Evolutionary conservation across 2,329 filamentous ascomycete species (phyloP), one percentile per base, ranked within the genome.

Genomic region (Botrytis tulipae): DNA sequence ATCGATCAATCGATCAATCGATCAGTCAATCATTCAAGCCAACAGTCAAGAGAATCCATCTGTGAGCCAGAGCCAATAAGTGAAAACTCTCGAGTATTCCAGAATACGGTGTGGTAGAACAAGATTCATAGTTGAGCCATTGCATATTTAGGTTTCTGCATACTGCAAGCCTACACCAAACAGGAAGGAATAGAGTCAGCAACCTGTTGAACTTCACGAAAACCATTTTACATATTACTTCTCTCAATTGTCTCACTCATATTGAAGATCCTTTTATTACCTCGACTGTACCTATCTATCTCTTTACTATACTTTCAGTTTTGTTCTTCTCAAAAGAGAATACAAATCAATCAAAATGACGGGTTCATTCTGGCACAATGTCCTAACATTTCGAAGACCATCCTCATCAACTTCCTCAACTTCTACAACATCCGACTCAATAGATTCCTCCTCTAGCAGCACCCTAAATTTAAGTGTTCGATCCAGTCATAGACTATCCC

Each of bases 361-460:
- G 14, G 83, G 78, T 44, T 81, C 81, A 42, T 84, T 72, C 48
- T 72, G 70, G 70, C 44, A 67, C 29, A 57, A 57, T 37, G 61
- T 65, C n/a, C 61, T 72, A n/a, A 12, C 59, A 66, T 66, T 67
- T 72, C 60, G 70, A 57, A 67, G 70, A 44, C 70, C 70, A 37
- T 72, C 70, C 20, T 72, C 70, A 18, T 67, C 70, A 44, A 57
- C 59, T 37, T 72, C 70, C 22, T 61, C 68, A 18, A 59, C 61
- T 18, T 72, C 70, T 22, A 68, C 66, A 22, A 57, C 61, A 32
- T 72, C 70, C 46, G 70, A 57, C 6, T 66, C 46, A 6, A 67
- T 72, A 44, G 29, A 72, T 67, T 72, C 70, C 25, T 68, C 66
- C 66, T 68, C 66, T 35, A 66, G 70, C 37, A 66, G 32, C 60